Conservation (phyloP, 192 early-diverging fungal species). For the Chytriomyces confervae region DNA sequence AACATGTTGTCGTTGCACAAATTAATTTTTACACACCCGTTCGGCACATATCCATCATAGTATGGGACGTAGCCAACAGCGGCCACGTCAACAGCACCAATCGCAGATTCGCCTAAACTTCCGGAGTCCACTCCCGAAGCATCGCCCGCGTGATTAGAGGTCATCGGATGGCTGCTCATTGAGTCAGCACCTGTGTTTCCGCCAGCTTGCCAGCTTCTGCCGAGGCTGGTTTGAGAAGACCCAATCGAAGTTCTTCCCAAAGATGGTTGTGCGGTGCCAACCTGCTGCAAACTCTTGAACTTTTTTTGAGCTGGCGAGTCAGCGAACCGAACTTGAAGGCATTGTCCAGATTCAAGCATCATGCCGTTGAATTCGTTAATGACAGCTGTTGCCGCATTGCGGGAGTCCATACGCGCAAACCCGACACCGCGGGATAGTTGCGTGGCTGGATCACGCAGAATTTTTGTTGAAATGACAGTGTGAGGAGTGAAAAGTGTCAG, state of each 20-base stretch:
- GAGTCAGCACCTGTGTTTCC: not conserved
- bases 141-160: not conserved
- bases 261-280: not conserved
- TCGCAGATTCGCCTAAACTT: conserved; percentile 16
- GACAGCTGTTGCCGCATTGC: conserved; percentile 65
- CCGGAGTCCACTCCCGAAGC: not conserved
- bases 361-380: conserved; percentile 75
- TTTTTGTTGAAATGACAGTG: conserved; percentile 72
- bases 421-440: conserved; percentile 78
- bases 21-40: conserved; percentile 7
- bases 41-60: conserved; percentile 25
- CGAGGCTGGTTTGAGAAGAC: not conserved
- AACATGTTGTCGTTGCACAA: not conserved
- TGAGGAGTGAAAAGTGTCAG: conserved; percentile 68
- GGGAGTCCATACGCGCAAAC: conserved; percentile 77
- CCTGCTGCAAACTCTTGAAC: conserved; percentile 57
- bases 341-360: conserved; percentile 64
- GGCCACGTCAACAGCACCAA: not conserved
- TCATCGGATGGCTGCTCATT: too few species aligned
- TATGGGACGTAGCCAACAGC: conserved; percentile 17
- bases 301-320: conserved; percentile 82
- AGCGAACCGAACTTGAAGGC: conserved; percentile 80
- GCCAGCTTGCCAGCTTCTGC: not conserved
- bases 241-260: not conserved
- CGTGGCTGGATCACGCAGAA: conserved; percentile 72